Evolutionary conservation across 768 basidiomycete genomes (phyloP).

Genomic region (Rhodocollybia butyracea): DNA sequence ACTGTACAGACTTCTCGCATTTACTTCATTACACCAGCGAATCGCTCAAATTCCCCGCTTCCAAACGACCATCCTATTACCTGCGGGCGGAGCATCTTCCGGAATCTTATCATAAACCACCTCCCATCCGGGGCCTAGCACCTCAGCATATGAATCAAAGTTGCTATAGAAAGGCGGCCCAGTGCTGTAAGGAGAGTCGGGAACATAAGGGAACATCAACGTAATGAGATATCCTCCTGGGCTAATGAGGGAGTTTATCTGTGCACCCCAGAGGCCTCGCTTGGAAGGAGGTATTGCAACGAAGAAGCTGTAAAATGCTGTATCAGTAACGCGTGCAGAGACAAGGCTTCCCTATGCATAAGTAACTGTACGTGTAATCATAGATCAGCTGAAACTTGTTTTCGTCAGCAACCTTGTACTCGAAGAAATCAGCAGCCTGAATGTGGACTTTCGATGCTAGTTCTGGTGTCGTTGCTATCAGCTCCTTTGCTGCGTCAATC

Average conservation of each 20-base stretch:
- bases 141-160: slow-evolving; percentile 51
- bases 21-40: no score
- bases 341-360: not conserved
- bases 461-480: slow-evolving; percentile 16
- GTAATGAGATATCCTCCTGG: slow-evolving; percentile 63
- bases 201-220: slow-evolving; percentile 54
- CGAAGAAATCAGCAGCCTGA: slow-evolving; percentile 53
- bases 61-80: slow-evolving; percentile 56
- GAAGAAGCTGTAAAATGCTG: slow-evolving; percentile 51
- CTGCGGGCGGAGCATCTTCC: slow-evolving; percentile 29
- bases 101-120: slow-evolving; percentile 54
- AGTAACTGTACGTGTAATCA: slow-evolving; percentile 55
- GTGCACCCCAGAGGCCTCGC: slow-evolving; percentile 53
- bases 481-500: slow-evolving; percentile 43
- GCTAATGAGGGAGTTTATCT: slow-evolving; percentile 54
- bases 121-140: slow-evolving; percentile 45
- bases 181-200: slow-evolving; percentile 28
- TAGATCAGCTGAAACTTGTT: slow-evolving; percentile 53
- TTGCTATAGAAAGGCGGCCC: slow-evolving; percentile 67
- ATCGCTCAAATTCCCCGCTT: slow-evolving; percentile 29
- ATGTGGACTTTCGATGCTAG: slow-evolving; percentile 33
- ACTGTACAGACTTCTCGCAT: no score
- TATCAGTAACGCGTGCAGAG: not conserved
- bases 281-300: slow-evolving; percentile 60
- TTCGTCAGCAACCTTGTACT: slow-evolving; percentile 30